Conservation (phyloP, 106 monocot genomes). For the Dioscorea dumetorum region DNA sequence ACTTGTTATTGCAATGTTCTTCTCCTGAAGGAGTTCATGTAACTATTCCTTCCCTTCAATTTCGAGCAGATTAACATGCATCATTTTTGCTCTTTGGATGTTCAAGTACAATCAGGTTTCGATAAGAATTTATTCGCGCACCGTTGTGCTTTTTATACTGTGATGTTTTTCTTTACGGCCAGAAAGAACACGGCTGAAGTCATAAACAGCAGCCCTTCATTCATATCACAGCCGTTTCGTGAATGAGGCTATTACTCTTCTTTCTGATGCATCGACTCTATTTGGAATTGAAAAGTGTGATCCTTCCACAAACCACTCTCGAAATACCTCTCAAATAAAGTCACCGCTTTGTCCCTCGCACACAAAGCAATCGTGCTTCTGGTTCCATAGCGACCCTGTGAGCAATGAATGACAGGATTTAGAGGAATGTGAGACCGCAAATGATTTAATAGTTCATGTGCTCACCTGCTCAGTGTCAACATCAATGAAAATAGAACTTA, state of each 20-base stretch:
- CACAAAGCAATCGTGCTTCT: constrained; percentile 65
- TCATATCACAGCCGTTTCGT: neutral
- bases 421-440: neutral
- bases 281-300: constrained; percentile 35
- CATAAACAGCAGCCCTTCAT: no score
- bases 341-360: constrained; percentile 28
- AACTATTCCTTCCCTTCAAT: no score
- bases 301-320: constrained; percentile 70
- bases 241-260: neutral
- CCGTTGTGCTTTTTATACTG: no score
- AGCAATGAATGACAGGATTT: neutral
- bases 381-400: constrained; percentile 77
- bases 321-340: constrained; percentile 66
- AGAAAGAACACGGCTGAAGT: no score
- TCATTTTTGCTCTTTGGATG: no score
- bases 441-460: neutral
- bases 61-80: no score
- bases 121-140: no score
- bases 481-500: constrained; percentile 71
- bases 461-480: constrained; percentile 35
- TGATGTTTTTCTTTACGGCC: no score
- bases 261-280: constrained; percentile 10
- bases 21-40: no score
- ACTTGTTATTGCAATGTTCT: no score
- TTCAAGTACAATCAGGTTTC: no score